phyloP scores from a whole-genome alignment of 208 protist species.

The Trypanosoma caninum region DNA sequence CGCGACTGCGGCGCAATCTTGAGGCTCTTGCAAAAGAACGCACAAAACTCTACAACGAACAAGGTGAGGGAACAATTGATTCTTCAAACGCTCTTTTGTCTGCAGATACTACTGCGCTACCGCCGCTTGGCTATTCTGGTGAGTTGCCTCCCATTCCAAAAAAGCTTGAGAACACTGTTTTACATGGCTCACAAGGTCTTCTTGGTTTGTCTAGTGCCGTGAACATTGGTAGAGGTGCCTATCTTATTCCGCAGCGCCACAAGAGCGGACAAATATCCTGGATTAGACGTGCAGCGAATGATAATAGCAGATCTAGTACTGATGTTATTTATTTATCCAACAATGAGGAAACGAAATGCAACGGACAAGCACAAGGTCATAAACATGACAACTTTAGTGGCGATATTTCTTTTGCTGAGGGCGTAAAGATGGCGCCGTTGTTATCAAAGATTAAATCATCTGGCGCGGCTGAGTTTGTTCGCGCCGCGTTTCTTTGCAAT shows the following conservation, averaged over 20 bases:
- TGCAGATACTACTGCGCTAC: neutral
- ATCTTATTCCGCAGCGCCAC: slow-evolving; percentile 6
- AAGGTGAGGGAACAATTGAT: neutral
- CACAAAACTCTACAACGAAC: slow-evolving; percentile 1
- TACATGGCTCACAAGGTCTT: neutral
- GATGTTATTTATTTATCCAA: neutral
- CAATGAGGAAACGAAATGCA: neutral
- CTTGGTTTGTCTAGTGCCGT: neutral
- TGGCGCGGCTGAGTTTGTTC: slow-evolving; percentile 20
- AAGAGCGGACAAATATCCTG: no score
- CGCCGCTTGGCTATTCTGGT: neutral
- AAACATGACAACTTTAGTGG: neutral
- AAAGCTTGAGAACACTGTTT: slow-evolving; percentile 3
- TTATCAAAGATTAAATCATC: neutral
- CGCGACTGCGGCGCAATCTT: slow-evolving; percentile 22
- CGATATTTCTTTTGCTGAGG: neutral
- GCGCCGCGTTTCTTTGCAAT: slow-evolving; percentile 11
- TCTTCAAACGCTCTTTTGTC: neutral
- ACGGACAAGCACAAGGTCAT: neutral
- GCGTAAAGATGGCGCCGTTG: neutral
- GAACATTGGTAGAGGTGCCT: slow-evolving; percentile 16
- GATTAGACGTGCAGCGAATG: no score
- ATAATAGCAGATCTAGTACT: no score
- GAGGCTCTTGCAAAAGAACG: slow-evolving; percentile 1
- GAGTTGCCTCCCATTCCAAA: neutral